Evolutionary conservation across 1,139 yeast genomes (phyloP), one percentile per base, ranked within the genome.

Genomic region (Geotrichum reessii): DNA sequence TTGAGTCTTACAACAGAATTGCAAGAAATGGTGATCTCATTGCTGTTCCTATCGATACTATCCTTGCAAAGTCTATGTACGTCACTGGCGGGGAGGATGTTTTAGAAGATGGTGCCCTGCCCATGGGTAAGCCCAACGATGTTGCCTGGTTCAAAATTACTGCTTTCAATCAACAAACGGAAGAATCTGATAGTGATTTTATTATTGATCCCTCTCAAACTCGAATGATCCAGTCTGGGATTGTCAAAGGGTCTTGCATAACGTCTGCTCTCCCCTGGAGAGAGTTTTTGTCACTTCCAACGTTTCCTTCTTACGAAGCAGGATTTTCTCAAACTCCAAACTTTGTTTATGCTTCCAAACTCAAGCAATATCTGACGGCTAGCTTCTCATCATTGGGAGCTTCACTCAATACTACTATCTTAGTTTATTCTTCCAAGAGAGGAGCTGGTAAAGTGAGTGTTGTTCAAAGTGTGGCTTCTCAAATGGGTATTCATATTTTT

Each of bases 131-230:
- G 48, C 85, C 89, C 0, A 91, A 91, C 68, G 78, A 83, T 0
- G 81, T 92, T 14, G 96, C 93, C 0, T 93, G 97, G 97, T 92
- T 91, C 71, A 82, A 82, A 64, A 75, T 81, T 6, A 72, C 78
- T 0, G 74, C 73, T 4, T 79, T 84, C 27, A 72, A 73, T 3
- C 44, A 37, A 37, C 69, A 70, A 2, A 65, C 68, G 0, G 69
- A 68, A 1, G 72, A 77, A 0, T 69, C 71, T 1, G 58, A 63
- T 1, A 70, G 67, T 5, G 90, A 86, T 64, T 86, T 74, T 63
- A 68, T 84, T 0, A 79, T 89, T 52, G 90, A 86, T 69, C 84
- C 95, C 0, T 65, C 74, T 2, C 79, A 79, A 61, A 87, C 95
- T 0, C 76, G 85, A 55, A 80, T 87, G 80, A 81, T 83, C 1